phyloP scores from a whole-genome alignment of 495 filamentous ascomycete species.

The Stereocaulon alpinum region DNA sequence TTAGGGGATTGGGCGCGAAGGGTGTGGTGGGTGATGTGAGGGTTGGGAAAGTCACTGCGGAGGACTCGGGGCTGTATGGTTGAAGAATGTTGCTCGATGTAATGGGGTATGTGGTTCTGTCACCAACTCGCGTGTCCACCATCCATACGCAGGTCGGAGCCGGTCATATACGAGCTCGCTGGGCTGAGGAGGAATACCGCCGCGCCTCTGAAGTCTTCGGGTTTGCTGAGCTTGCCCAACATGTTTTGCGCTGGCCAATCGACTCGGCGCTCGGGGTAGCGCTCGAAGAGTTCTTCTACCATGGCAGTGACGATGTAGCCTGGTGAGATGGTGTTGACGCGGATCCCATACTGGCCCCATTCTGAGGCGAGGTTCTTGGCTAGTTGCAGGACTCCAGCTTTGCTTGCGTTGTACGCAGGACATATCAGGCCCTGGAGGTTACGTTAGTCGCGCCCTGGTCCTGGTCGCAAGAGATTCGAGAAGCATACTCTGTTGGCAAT shows the following conservation, averaged over 20 bases:
- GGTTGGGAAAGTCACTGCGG: slow-evolving; percentile 25
- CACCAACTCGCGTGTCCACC: slow-evolving; percentile 75
- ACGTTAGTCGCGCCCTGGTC: neutral
- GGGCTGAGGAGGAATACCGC: slow-evolving; percentile 80
- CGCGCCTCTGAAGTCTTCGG: slow-evolving; percentile 71
- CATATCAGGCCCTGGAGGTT: slow-evolving; percentile 50
- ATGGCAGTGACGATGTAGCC: slow-evolving; percentile 93
- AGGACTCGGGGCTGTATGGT: slow-evolving; percentile 26
- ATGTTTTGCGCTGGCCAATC: slow-evolving; percentile 86
- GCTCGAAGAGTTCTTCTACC: slow-evolving; percentile 68
- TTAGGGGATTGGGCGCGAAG: slow-evolving; percentile 42
- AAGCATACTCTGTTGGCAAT: slow-evolving; percentile 53
- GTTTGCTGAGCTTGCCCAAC: slow-evolving; percentile 67
- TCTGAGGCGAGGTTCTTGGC: slow-evolving; percentile 75
- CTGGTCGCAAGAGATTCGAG: neutral
- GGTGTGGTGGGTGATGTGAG: slow-evolving; percentile 39
- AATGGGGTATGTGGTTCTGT: neutral
- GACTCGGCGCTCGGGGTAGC: slow-evolving; percentile 61
- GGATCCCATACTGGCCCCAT: slow-evolving; percentile 80
- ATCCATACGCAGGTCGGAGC: slow-evolving; percentile 68
- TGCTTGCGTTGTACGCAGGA: slow-evolving; percentile 84
- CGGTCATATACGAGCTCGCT: slow-evolving; percentile 82
- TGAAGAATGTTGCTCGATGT: slow-evolving; percentile 17
- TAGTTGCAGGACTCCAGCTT: slow-evolving; percentile 79
- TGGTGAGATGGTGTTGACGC: slow-evolving; percentile 90